Base-by-base conservation (phyloP, 768 basidiomycete genomes). In the Antrodiella citrinella region DNA sequence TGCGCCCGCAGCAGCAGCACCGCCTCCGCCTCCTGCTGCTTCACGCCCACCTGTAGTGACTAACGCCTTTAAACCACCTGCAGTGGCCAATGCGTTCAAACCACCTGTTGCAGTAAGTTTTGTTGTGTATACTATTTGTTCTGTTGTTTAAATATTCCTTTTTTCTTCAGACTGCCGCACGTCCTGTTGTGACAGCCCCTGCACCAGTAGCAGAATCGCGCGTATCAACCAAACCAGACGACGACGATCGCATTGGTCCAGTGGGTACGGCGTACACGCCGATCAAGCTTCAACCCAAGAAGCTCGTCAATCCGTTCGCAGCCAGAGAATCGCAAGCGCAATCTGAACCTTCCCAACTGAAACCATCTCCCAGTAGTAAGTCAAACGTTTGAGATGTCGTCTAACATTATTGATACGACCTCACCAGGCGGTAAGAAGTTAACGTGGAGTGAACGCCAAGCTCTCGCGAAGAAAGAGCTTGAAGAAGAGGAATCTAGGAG, bases 371-470 rank as follows among this genome's bases (percentile, higher is more conserved):
- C 9, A 46, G 13, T 46, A 22, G 45, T 46, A 46, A 5, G 25
- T n/a, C 24, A 47, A 18, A 7, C n/a, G 38, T 26, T 7, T 23
- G 5, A 4, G 40, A 21, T 42, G 23, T 18, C n/a, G 19, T 49
- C 12, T 20, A 45, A 20, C 25, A 50, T n/a, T n/a, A n/a, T n/a
- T n/a, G n/a, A n/a, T n/a, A n/a, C 56, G 47, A 0, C 48, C 26
- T 15, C 55, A 30, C 18, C 51, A 35, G 78, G 74, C 0, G 51
- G 71, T 1, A 89, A 89, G 71, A 94, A 91, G 65, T 65, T 95
- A 54, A 95, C 94, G 0, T 98, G 95, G 95, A 86, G 79, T 51
- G 88, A 98, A 64, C 76, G 94, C 19, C 94, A 97, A 62, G 92
- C 89, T 0, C 69, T 84, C n/a, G 86, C 91, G 1, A 94, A 93